Evolutionary conservation across 2,329 filamentous ascomycete genomes (phyloP).

Genomic region (Cryphonectria nitschkei): DNA sequence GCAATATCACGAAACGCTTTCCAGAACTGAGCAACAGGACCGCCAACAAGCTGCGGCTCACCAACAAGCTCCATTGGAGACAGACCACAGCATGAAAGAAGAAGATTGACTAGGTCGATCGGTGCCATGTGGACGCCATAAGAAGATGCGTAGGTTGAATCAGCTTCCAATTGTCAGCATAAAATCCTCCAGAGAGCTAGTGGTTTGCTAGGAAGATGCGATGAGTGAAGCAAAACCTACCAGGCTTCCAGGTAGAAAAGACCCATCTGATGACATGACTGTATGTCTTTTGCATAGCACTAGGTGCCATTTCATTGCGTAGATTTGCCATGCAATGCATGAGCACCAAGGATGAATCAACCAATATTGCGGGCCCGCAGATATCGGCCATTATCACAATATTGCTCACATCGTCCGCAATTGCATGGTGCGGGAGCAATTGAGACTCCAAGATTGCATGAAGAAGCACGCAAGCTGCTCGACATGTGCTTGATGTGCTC

Average conservation of each 20-base stretch:
- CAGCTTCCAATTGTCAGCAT: slow-evolving; percentile 49
- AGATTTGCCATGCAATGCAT: slow-evolving; percentile 71
- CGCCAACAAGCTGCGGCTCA: slow-evolving; percentile 48
- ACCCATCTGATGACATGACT: slow-evolving; percentile 81
- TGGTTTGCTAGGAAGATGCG: neutral
- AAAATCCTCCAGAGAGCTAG: slow-evolving; percentile 12
- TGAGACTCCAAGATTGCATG: slow-evolving; percentile 66
- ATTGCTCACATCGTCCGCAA: slow-evolving; percentile 71
- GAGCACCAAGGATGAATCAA: slow-evolving; percentile 77
- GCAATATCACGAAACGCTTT: slow-evolving; percentile 48
- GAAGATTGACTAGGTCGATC: slow-evolving; percentile 66
- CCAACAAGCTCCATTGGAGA: slow-evolving; percentile 38
- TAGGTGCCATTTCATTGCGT: slow-evolving; percentile 69
- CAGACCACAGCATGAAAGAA: slow-evolving; percentile 70
- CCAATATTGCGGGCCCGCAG: slow-evolving; percentile 76
- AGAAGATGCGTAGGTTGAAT: slow-evolving; percentile 68
- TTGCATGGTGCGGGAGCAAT: slow-evolving; percentile 68
- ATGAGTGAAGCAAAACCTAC: slow-evolving; percentile 50
- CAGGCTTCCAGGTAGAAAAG: slow-evolving; percentile 79
- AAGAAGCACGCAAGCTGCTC: slow-evolving; percentile 77
- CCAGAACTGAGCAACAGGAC: slow-evolving; percentile 53
- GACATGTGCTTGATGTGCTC: slow-evolving; percentile 70
- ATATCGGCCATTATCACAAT: slow-evolving; percentile 79
- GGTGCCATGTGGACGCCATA: slow-evolving; percentile 67
- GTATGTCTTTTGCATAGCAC: slow-evolving; percentile 67